Percentiles rank a stretch among this genome's conserved stretches.
phyloP scores from a whole-genome alignment of 345 rosid species.

The Eucalyptus dawsonii region DNA sequence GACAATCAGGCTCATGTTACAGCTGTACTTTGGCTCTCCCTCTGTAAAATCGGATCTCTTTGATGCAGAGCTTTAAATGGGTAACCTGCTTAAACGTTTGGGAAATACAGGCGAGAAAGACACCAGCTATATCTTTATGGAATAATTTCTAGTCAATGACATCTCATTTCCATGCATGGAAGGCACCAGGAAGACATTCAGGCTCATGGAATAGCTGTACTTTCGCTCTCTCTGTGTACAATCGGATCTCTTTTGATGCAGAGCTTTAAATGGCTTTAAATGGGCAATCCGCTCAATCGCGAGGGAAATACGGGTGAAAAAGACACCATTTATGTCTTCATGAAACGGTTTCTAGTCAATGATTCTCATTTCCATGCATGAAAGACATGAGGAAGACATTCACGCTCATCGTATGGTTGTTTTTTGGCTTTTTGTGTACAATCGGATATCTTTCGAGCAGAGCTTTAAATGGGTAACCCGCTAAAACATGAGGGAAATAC shows the following conservation, averaged over 20 bases:
- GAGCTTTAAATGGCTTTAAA: neutral
- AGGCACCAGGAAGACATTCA: neutral
- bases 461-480: neutral
- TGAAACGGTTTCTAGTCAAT: neutral
- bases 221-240: neutral
- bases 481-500: neutral
- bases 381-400: neutral
- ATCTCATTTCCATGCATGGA: neutral
- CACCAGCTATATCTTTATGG: accelerated
- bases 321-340: neutral
- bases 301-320: neutral
- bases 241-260: neutral
- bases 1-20: neutral
- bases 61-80: neutral
- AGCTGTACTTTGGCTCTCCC: neutral
- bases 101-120: neutral
- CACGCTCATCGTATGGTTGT: neutral
- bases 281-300: neutral
- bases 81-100: neutral
- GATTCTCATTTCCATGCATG: neutral
- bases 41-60: neutral
- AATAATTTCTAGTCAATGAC: neutral
- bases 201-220: neutral
- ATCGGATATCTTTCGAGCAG: neutral
- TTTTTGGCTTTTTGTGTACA: neutral